Conservation (phyloP, 1,284 basidiomycete genomes). For the Pseudozyma flocculosa region DNA sequence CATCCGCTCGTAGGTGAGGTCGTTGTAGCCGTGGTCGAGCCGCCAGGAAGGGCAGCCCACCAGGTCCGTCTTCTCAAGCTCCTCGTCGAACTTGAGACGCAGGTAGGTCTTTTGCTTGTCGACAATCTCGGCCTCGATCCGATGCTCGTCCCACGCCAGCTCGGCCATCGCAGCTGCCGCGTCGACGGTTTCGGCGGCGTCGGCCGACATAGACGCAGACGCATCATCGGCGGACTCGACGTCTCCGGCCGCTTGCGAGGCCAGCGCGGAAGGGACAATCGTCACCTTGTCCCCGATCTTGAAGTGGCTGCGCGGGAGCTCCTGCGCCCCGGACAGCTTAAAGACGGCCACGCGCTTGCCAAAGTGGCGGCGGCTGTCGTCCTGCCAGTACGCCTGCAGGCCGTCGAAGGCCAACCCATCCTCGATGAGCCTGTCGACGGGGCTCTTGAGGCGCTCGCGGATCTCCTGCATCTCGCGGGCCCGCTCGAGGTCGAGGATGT, state of each 20-base stretch:
- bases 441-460: conserved; percentile 33
- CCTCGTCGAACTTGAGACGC: conserved; percentile 43
- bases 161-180: neutral
- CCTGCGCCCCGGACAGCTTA: conserved; percentile 39
- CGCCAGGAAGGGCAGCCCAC: conserved; percentile 57
- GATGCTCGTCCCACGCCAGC: conserved; percentile 7
- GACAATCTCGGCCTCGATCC: conserved; percentile 44
- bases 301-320: conserved; percentile 38
- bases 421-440: conserved; percentile 32
- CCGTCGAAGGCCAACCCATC: conserved; percentile 45
- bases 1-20: conserved; percentile 71
- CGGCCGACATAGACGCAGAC: neutral
- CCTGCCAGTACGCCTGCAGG: conserved; percentile 51
- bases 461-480: conserved; percentile 33
- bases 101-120: conserved; percentile 34
- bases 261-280: conserved; percentile 23
- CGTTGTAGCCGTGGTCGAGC: conserved; percentile 71
- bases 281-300: conserved; percentile 39
- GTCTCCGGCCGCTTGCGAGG: conserved; percentile 2
- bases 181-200: conserved; percentile 1
- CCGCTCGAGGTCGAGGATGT: conserved; percentile 36
- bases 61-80: conserved; percentile 35
- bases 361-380: conserved; percentile 32
- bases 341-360: conserved; percentile 48
- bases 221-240: neutral